phyloP scores from a whole-genome alignment of 2,329 filamentous ascomycete species.

The Rutstroemia sp. region DNA sequence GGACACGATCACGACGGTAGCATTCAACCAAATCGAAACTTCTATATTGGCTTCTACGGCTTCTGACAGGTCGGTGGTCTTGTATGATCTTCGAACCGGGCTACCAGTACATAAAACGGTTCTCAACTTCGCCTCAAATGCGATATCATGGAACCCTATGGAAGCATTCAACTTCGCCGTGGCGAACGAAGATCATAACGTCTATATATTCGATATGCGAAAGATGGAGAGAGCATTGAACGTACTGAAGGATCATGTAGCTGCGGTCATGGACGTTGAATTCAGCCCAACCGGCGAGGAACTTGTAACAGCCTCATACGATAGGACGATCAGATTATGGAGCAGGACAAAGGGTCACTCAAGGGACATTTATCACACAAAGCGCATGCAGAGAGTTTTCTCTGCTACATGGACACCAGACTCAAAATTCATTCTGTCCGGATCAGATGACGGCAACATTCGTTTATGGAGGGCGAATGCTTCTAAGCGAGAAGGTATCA shows the following conservation, averaged over 20 bases:
- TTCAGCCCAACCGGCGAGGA: conserved; percentile 93
- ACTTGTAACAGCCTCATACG: conserved; percentile 82
- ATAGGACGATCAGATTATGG: conserved; percentile 84
- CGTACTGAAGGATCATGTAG: conserved; percentile 81
- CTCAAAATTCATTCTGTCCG: conserved; percentile 80
- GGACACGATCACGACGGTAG: conserved; percentile 81
- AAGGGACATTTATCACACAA: conserved; percentile 92
- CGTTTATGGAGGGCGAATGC: conserved; percentile 86
- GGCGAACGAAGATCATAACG: conserved; percentile 73
- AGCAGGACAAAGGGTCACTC: conserved; percentile 73
- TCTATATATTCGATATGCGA: conserved; percentile 77
- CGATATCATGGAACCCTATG: conserved; percentile 90
- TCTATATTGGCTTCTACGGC: conserved; percentile 81
- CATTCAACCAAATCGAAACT: conserved; percentile 92
- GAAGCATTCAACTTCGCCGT: conserved; percentile 93
- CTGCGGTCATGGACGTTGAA: conserved; percentile 92
- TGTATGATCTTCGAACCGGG: conserved; percentile 87
- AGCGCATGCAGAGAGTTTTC: conserved; percentile 95
- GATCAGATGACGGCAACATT: conserved; percentile 88
- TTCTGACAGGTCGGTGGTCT: conserved; percentile 75
- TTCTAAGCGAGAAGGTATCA: conserved; percentile 74
- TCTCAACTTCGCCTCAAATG: conserved; percentile 76
- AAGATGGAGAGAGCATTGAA: conserved; percentile 84
- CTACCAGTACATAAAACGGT: conserved; percentile 75
- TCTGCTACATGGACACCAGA: conserved; percentile 80